Evolutionary conservation across 305 asterid species (phyloP).

Genomic region (Fraxinus floribunda): DNA sequence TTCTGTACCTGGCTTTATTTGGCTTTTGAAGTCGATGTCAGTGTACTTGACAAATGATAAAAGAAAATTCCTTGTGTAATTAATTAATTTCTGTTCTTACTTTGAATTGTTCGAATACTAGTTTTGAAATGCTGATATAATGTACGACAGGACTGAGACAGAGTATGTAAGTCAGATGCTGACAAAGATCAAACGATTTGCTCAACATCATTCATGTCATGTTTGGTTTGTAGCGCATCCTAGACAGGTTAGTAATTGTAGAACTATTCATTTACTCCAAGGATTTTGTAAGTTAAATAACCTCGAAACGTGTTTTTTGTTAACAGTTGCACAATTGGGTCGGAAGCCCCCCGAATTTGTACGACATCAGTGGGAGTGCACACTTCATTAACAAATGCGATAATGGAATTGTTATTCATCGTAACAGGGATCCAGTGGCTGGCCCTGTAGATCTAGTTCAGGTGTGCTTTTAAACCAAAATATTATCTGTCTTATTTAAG

Average conservation of each 20-base stretch:
- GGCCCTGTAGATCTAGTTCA: constrained; percentile 83
- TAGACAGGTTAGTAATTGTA: constrained; percentile 61
- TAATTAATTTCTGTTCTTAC: background rate
- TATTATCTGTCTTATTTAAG: background rate
- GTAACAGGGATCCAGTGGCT: constrained; percentile 78
- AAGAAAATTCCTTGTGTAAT: background rate
- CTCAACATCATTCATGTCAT: constrained; percentile 92
- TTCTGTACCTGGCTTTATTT: background rate
- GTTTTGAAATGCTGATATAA: constrained; percentile 14
- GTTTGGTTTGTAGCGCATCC: constrained; percentile 99
- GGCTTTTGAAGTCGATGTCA: background rate
- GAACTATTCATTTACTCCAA: background rate
- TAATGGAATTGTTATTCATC: constrained; percentile 89
- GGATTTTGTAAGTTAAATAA: constrained; percentile 16
- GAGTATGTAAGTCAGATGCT: constrained; percentile 97
- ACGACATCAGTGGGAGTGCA: constrained; percentile 97
- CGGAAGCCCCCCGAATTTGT: constrained; percentile 85
- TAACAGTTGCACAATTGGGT: constrained; percentile 76
- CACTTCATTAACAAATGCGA: constrained; percentile 97
- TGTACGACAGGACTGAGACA: constrained; percentile 76
- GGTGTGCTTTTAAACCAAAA: constrained; percentile 39
- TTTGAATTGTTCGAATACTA: background rate
- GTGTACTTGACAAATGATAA: background rate
- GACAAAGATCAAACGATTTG: constrained; percentile 85
- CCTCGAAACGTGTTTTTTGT: constrained; percentile 12